Conservation (phyloP, 768 basidiomycete species). For the Albatrellus ellisii region DNA sequence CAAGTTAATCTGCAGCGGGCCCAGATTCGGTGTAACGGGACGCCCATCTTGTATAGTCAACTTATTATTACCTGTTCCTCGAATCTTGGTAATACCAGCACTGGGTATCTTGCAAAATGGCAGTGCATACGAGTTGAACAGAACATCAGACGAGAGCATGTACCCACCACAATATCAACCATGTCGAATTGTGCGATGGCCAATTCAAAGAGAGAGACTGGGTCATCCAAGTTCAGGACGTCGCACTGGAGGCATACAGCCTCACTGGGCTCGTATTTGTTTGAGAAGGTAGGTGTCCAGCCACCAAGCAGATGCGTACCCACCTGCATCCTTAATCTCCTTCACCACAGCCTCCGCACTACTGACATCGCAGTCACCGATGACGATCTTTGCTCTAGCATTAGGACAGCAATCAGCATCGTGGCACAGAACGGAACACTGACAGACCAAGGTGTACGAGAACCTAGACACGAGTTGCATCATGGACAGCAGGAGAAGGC, state of each 20-base stretch:
- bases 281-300: too few relatives aligned
- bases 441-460: too few relatives aligned
- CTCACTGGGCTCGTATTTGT: constrained; percentile 4
- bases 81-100: constrained; percentile 11
- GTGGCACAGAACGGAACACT: background rate
- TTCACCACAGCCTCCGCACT: constrained; percentile 8
- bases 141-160: background rate
- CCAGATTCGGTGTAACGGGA: constrained; percentile 17
- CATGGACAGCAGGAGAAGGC: too few relatives aligned
- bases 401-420: background rate
- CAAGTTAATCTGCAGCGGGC: constrained; percentile 20
- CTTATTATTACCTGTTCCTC: background rate
- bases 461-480: too few relatives aligned
- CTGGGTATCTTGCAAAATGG: constrained; percentile 16
- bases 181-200: constrained; percentile 16
- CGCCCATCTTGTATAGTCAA: too few relatives aligned
- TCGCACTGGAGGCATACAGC: constrained; percentile 12
- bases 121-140: background rate
- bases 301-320: constrained; percentile 7
- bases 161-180: constrained; percentile 21
- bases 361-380: constrained; percentile 5
- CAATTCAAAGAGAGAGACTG: constrained; percentile 20
- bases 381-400: constrained; percentile 11
- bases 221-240: constrained; percentile 16
- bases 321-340: constrained; percentile 8